phyloP scores from a whole-genome alignment of 495 filamentous ascomycete genomes.

The Penicillium herquei region DNA sequence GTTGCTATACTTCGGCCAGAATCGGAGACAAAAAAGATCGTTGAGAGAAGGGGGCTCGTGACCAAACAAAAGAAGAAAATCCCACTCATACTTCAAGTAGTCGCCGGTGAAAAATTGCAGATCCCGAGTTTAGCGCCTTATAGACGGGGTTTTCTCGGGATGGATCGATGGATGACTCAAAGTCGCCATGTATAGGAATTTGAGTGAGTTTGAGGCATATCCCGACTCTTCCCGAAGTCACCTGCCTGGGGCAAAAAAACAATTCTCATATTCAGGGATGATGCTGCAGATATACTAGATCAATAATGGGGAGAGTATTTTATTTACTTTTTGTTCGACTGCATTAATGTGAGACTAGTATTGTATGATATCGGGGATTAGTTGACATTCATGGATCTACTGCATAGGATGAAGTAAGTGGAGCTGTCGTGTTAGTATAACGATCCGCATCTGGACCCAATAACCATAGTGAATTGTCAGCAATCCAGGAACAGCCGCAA shows the following conservation, averaged over 20 bases:
- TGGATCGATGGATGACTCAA: conserved; percentile 21
- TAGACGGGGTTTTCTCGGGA: conserved; percentile 28
- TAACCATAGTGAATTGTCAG: conserved; percentile 6
- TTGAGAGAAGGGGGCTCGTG: background rate
- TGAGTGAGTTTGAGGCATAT: conserved; percentile 6
- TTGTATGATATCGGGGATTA: background rate
- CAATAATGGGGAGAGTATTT: conserved; percentile 29
- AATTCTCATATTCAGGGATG: background rate
- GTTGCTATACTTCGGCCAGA: conserved; percentile 9
- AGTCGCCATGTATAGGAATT: background rate
- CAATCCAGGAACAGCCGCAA: conserved; percentile 11
- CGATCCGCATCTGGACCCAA: conserved; percentile 7
- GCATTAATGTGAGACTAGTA: background rate
- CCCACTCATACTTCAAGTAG: background rate
- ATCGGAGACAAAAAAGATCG: conserved; percentile 1
- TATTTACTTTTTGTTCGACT: conserved; percentile 24
- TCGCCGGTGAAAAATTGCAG: conserved; percentile 16
- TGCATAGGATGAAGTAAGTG: background rate
- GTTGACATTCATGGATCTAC: conserved; percentile 8
- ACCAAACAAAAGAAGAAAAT: background rate
- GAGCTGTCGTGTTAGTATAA: background rate
- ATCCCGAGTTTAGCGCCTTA: background rate
- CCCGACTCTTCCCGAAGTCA: conserved; percentile 35
- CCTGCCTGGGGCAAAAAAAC: conserved; percentile 15
- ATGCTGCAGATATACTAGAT: background rate